Evolutionary conservation across 306 rosid species (phyloP), one percentile per base, ranked within the genome.

Genomic region (Alnus glutinosa): DNA sequence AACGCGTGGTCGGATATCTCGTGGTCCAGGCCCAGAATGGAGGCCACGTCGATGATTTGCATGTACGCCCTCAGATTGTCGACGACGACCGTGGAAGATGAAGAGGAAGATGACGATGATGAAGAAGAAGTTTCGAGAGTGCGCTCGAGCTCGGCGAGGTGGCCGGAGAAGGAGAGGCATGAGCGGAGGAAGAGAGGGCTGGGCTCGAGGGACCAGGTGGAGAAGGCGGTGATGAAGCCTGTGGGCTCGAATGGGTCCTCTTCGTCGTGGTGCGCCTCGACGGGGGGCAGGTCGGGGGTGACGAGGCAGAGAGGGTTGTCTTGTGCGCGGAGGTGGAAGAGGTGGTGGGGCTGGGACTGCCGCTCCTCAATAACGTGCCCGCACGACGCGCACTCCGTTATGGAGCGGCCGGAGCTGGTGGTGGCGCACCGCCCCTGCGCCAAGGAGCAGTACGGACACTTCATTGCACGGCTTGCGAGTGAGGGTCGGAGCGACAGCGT

Each of bases 101-200:
- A 86, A 2, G 93, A 67, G 0, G 88, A 76, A 0, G 85, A 75
- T 0, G 89, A 61, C 1, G 89, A 78, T 0, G 97, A 77, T 0
- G 92, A 81, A 0, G 98, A 89, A 3, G 89, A 81, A 9, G 89
- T 84, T 71, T 95, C 98, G 16, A 95, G 90, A 69, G 87, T 89
- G 50, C 98, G 93, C 80, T 95, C 98, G 48, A 92, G 98, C 85
- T 91, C 98, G 15, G 98, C 98, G 48, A 95, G 97, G 88, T 91
- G 91, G 74, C 98, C 98, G 66, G 98, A 92, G 86, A 92, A 92
- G 78, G 98, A 90, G 70, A 89, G 81, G 15, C 84, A 91, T 50
- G 97, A 88, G 84, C 92, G 96, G 57, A 91, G 90, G 85, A 81
- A 92, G 62, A 95, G 94, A 0, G 98, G 98, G 84, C 5, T 87